phyloP scores from a whole-genome alignment of 164 flowering plant genomes.

The Paratinospora sagittata region DNA sequence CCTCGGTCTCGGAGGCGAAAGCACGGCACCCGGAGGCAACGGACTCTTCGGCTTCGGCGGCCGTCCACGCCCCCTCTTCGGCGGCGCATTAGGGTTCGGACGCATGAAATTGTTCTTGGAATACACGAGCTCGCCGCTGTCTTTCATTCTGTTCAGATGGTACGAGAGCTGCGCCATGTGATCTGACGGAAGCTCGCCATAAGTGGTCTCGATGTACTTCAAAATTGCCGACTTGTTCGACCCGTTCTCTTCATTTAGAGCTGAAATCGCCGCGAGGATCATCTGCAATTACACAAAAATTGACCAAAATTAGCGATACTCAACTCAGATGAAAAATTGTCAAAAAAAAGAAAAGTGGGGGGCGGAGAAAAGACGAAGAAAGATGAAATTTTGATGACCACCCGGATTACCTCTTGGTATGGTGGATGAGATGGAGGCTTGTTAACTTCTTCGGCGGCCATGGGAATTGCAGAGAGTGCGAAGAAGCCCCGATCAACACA shows the following conservation, averaged over 20 bases:
- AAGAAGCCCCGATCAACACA: too few relatives aligned
- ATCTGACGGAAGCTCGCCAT: constrained; percentile 53
- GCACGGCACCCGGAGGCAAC: constrained; percentile 24
- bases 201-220: constrained; percentile 53
- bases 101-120: constrained; percentile 71
- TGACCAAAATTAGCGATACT: neutral
- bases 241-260: constrained; percentile 50
- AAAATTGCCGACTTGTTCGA: constrained; percentile 64
- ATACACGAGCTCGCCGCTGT: constrained; percentile 53
- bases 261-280: constrained; percentile 65
- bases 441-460: constrained; percentile 37
- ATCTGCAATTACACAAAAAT: too few relatives aligned
- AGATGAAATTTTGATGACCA: neutral
- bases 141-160: constrained; percentile 59
- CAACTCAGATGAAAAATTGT: neutral
- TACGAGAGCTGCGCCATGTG: constrained; percentile 52
- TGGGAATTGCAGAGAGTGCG: constrained; percentile 14
- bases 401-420: constrained; percentile 39
- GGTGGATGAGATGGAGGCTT: constrained; percentile 31
- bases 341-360: neutral
- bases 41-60: constrained; percentile 72
- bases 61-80: constrained; percentile 79
- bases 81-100: constrained; percentile 60
- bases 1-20: constrained; percentile 51
- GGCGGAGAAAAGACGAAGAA: neutral